Evolutionary conservation across 2,329 filamentous ascomycete species (phyloP).

Genomic region (Trichoderma sp.): DNA sequence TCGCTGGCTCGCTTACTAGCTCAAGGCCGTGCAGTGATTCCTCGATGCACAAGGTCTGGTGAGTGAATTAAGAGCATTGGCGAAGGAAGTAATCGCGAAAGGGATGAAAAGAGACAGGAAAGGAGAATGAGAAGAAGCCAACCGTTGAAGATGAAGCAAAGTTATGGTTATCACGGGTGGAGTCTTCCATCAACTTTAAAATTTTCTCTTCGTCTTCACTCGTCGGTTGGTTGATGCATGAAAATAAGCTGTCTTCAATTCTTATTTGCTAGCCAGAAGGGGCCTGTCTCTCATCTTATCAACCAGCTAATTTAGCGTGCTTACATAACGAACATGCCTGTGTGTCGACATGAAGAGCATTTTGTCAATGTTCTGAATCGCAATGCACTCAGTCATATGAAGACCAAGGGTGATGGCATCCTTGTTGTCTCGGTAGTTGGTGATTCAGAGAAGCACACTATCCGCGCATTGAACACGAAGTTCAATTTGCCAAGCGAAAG

Average conservation of each 20-base stretch:
- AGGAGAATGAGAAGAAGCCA: neutral
- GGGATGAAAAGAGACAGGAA: neutral
- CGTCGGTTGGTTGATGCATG: neutral
- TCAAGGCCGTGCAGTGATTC: neutral
- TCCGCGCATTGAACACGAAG: neutral
- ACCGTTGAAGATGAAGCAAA: neutral
- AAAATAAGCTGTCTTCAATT: neutral
- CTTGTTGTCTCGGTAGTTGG: neutral
- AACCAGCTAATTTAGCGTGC: neutral
- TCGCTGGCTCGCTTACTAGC: neutral
- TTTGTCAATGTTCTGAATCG: neutral
- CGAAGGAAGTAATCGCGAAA: neutral
- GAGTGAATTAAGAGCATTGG: neutral
- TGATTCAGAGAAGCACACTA: neutral
- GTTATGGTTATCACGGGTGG: constrained; percentile 1
- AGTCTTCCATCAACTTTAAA: neutral
- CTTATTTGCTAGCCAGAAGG: neutral
- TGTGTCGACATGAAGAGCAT: neutral
- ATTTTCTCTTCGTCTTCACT: neutral
- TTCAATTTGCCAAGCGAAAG: neutral
- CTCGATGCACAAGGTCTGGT: neutral
- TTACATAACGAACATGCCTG: neutral
- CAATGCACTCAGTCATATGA: neutral
- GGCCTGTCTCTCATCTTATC: neutral
- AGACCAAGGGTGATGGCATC: neutral